Evolutionary conservation across 2,329 filamentous ascomycete genomes (phyloP), one percentile per base, ranked within the genome.

Genomic region (Endocalyx cinctus): DNA sequence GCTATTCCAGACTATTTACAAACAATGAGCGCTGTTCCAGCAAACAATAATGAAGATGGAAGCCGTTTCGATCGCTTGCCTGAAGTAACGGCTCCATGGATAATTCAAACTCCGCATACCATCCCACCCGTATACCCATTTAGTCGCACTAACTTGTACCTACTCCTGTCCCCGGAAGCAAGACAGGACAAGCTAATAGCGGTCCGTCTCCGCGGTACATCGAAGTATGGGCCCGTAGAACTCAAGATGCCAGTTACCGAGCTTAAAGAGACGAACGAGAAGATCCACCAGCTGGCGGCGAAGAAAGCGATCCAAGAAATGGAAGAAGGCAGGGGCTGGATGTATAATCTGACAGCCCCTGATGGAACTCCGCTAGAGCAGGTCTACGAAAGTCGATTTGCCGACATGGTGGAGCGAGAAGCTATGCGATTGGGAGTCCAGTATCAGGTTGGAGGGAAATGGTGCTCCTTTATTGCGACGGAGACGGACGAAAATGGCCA

Each of bases 391-490:
- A 65, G 66, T 12, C 67, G 65, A 4, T 80, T 81, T 50, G 56
- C 68, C 10, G 70, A 77, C 29, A 67, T 87, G 48, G 72, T 79
- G 0, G 71, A 82, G 51, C 69, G 71, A 2, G 82, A 87, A 50
- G 80, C 72, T 7, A 78, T 87, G 1, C 63, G 74, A 0, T 63
- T 87, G 0, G 82, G 83, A 0, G 67, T 79, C 10, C 64, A 69
- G 36, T 85, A 77, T 48, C 80, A 85, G 46, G 72, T 87, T 7
- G 74, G 70, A 3, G 75, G 80, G 2, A 83, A 80, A 50, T 84
- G 77, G 72, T 84, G 77, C 48, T 84, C 81, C 0, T 88, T 87
- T 42, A 76, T 87, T 4, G 84, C 84, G 3, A 66, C 84, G 2
- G 67, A 80, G 40, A 23, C 20, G 8, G 60, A 66, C 7, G 57